Conservation (phyloP, 805 yeast genomes). For the Komagataella phaffii region DNA sequence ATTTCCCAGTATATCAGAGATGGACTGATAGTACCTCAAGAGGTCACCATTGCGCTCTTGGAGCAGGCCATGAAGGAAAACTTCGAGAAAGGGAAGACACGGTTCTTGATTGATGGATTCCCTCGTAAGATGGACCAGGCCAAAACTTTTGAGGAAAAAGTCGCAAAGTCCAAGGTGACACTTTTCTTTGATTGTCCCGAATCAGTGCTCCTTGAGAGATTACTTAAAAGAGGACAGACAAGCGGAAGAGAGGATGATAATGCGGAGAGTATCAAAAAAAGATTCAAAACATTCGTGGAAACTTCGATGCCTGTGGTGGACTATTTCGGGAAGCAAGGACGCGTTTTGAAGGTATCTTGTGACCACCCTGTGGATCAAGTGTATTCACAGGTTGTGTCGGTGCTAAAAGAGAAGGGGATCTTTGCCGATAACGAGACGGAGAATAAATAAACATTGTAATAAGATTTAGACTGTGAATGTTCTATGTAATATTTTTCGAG, state of each 20-base stretch:
- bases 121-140: constrained; percentile 99
- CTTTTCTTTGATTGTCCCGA: constrained; percentile 77
- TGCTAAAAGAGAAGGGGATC: constrained; percentile 34
- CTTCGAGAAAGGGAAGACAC: constrained; percentile 32
- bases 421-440: neutral
- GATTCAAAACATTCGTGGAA: constrained; percentile 76
- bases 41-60: constrained; percentile 73
- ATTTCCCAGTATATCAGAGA: constrained; percentile 76
- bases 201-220: constrained; percentile 68
- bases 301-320: constrained; percentile 93
- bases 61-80: constrained; percentile 62
- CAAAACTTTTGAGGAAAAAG: constrained; percentile 68
- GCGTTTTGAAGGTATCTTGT: constrained; percentile 70
- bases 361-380: constrained; percentile 73
- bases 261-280: constrained; percentile 76
- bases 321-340: constrained; percentile 56
- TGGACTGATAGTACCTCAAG: constrained; percentile 90
- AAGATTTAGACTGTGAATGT: neutral
- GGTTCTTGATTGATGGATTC: constrained; percentile 87
- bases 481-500: neutral
- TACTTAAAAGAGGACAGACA: constrained; percentile 85
- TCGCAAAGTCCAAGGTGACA: constrained; percentile 58
- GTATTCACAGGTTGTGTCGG: constrained; percentile 51
- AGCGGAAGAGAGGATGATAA: constrained; percentile 93
- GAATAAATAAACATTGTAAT: neutral